Evolutionary conservation across 2,329 filamentous ascomycete genomes (phyloP), one percentile per base, ranked within the genome.

Genomic region (Teratosphaeriaceae sp.): DNA sequence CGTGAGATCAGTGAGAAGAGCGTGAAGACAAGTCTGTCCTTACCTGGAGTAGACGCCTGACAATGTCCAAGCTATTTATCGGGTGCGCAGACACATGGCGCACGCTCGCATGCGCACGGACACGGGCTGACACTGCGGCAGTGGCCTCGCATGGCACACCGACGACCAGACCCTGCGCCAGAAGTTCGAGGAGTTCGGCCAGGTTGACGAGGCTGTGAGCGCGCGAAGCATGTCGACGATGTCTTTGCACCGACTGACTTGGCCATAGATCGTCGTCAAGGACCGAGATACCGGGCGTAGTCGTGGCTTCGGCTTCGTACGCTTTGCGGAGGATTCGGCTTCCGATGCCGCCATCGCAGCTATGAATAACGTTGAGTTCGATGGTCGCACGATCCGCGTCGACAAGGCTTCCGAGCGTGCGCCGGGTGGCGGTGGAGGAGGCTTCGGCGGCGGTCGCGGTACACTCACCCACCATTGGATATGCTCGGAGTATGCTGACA

Each of bases 71-170:
- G 70, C 79, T 96, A 59, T 96, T 96, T 66, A 87, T 95, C 67
- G 88, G 88, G 88, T 94, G 76, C 72, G 84, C 61, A 8, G 33
- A 19, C 29, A 2, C 16, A 26, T 16, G 4, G 9, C 29, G 16
- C 15, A 9, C 8, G 8, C 8, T 16, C 29, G 31, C 31, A 18
- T 34, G 5, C n/a, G n/a, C 30, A 18, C 9, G 9, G 16, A 18
- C 30, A 9, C 9, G 9, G 15, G 22, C 48, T 51, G 38, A 48
- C 26, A 3, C 12, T n/a, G 13, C 18, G 30, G 37, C 61, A 95
- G 90, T 63, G 92, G 92, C 77, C 88, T 98, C 57, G 88, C 92
- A 61, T 98, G 92, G 92, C 89, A 96, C 73, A 98, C 92, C 52
- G 88, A 94, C 68, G 90, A 97, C 70, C 70, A 72, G 34, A 88